Base-by-base conservation (phyloP, 2,329 filamentous ascomycete species). In the Fusarium cyanostomum region DNA sequence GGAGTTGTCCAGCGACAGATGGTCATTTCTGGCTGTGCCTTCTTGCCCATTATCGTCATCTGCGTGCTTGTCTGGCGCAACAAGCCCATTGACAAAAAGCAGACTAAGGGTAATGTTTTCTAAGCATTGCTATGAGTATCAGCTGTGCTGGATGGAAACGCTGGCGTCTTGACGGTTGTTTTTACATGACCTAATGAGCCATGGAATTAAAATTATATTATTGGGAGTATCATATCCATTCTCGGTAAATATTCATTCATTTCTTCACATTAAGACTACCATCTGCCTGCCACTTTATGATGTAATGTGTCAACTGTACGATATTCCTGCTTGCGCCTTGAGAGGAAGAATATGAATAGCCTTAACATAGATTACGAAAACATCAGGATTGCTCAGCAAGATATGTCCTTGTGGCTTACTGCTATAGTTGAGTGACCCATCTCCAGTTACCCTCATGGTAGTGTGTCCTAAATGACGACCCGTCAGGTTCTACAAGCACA, bases 31-130 rank as follows among this genome's bases (percentile, higher is more conserved):
- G 75, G 75, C 2, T 74, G 72, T 2, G 73, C 70, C 3, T 66
- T 78, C 21, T 71, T 77, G 59, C 70, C 64, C 1, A 28, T 78
- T 15, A 66, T 68, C 3, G 66, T 76, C 31, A 63, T 79, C 6
- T 81, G 77, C 66, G 72, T 79, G 1, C 71, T 83, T 71, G 80
- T 84, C 56, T 78, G 74, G 68, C 80, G 86, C 59, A 78, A 84
- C 63, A 80, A 84, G 51, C 69, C 85, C 5, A 77, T 73, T 49
- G 80, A 81, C 70, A 72, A 79, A 30, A 73, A 77, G 42, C 83
- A 86, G 73, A 79, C 77, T 9, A 85, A 82, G 75, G 84, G 84
- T 28, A 78, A 70, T 6, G 79, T 86, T 4, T 84, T 84, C 61
- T 84, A 79, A 63, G 26, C 28, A 21, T 30, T 35, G 16, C 21